phyloP scores from a whole-genome alignment of 257 asterid species.

The Agastache rugosa region DNA sequence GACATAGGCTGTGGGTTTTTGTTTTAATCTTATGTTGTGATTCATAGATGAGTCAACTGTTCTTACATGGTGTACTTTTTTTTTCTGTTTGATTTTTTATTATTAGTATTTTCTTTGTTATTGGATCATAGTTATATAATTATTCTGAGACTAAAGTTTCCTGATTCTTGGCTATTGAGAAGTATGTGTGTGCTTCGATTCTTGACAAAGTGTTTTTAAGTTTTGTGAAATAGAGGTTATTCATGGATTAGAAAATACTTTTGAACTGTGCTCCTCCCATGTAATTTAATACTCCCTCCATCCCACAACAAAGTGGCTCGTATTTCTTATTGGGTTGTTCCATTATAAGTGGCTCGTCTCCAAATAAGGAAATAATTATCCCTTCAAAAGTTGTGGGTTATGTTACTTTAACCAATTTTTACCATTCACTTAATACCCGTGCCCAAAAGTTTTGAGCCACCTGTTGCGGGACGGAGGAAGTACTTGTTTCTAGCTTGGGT shows the following conservation, averaged over 20 bases:
- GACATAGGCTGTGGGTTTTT: not conserved
- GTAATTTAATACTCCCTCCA: not conserved
- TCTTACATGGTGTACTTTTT: not conserved
- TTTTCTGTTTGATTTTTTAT: not conserved
- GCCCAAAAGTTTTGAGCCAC: too few relatives aligned
- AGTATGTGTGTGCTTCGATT: not conserved
- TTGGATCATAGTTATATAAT: not conserved
- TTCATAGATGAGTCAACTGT: conserved; percentile 6
- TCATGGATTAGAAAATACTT: too few relatives aligned
- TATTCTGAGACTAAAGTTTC: not conserved
- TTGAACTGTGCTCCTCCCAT: too few relatives aligned
- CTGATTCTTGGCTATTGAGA: not conserved
- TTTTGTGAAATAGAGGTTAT: too few relatives aligned
- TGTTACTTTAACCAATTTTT: too few relatives aligned
- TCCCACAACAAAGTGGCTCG: too few relatives aligned
- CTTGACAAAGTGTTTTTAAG: not conserved
- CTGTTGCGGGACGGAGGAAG: too few relatives aligned
- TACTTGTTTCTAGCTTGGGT: not conserved
- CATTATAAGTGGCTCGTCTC: too few relatives aligned
- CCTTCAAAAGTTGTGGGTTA: too few relatives aligned
- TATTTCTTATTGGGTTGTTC: too few relatives aligned
- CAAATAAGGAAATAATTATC: too few relatives aligned
- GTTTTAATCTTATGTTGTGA: conserved; percentile 13
- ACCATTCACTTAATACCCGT: too few relatives aligned
- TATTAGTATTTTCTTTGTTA: not conserved